Evolutionary conservation across 2,329 filamentous ascomycete genomes (phyloP), one percentile per base, ranked within the genome.

Genomic region (Clonostachys sp.): DNA sequence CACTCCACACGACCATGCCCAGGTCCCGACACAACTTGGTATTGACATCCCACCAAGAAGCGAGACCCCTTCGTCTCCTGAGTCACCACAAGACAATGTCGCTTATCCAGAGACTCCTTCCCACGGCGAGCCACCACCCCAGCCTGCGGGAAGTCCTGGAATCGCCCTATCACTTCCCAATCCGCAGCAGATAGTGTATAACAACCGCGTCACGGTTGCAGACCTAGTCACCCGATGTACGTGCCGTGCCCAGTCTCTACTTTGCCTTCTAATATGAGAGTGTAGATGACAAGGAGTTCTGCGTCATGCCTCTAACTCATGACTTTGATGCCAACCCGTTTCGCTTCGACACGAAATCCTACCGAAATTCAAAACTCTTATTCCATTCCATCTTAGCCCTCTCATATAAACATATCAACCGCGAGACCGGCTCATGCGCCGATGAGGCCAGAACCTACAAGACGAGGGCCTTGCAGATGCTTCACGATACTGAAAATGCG

Each of bases 271-370:
- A 41, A 44, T 13, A 39, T 33, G 16, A 9, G 8, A 16, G 43
- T 39, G 36, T 17, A 65, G 63, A 65, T 47, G 61, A 67, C 45
- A 52, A 59, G 36, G 63, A 65, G 20, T 63, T 64, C 35, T 66
- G 63, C 41, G 48, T 65, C 12, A 50, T 64, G 16, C 64, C 63
- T 1, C 41, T 66, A 8, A 67, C 63, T 1, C 51, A 53, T 10
- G 63, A 65, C 46, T 60, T 59, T 33, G 47, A 53, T 12, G 51
- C 55, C 17, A 66, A 66, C 44, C 64, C 64, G 1, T 66, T 67
- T 41, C 59, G 63, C 5, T 58, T 55, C 47, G 48, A 56, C 14
- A 45, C 46, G 6, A 51, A 57, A 12, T 48, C 52, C 2, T 17
- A 17, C 13, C 36, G 36, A 14, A 54, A 55, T 10, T 63, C 58